phyloP scores from a whole-genome alignment of 352 stramenopile species.

The Aphanomyces invadans region DNA sequence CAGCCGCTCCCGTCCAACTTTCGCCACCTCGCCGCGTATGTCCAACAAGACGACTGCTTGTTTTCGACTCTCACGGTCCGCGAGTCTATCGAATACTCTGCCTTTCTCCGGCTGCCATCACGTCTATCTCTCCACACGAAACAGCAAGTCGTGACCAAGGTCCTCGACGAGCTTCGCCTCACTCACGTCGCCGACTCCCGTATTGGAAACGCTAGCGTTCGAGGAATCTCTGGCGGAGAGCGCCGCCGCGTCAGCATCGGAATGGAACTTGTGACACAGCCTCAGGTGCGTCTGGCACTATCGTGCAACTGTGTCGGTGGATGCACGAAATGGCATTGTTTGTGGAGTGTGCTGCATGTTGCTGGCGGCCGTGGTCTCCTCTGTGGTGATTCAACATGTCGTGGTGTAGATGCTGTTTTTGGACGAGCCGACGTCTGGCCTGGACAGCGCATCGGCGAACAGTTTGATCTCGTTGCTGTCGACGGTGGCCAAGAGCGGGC shows the following conservation, averaged over 20 bases:
- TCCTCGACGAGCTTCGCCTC: constrained; percentile 68
- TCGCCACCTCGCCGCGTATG: constrained; percentile 71
- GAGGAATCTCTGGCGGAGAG: constrained; percentile 91
- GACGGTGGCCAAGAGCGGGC: constrained; percentile 66
- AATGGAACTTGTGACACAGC: constrained; percentile 88
- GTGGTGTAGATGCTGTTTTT: constrained; percentile 82
- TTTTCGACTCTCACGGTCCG: constrained; percentile 74
- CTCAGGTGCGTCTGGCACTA: constrained; percentile 39
- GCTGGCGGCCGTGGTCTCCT: too few relatives aligned
- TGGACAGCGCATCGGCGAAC: constrained; percentile 87
- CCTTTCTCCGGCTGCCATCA: constrained; percentile 57
- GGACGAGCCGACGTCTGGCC: constrained; percentile 88
- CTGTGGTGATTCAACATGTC: too few relatives aligned
- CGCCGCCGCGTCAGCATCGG: constrained; percentile 88
- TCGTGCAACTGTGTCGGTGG: too few relatives aligned
- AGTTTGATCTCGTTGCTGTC: constrained; percentile 87
- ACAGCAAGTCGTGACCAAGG: constrained; percentile 54
- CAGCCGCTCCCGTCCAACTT: constrained; percentile 49
- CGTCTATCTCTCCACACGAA: constrained; percentile 46
- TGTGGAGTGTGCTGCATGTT: too few relatives aligned
- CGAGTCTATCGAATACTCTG: constrained; percentile 79
- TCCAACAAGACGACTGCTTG: constrained; percentile 82
- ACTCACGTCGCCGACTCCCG: constrained; percentile 49
- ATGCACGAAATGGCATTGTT: constrained; percentile 21
- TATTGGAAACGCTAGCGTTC: constrained; percentile 36